Conservation (phyloP, 2,329 filamentous ascomycete species). For the Cyclaneusma minus region DNA sequence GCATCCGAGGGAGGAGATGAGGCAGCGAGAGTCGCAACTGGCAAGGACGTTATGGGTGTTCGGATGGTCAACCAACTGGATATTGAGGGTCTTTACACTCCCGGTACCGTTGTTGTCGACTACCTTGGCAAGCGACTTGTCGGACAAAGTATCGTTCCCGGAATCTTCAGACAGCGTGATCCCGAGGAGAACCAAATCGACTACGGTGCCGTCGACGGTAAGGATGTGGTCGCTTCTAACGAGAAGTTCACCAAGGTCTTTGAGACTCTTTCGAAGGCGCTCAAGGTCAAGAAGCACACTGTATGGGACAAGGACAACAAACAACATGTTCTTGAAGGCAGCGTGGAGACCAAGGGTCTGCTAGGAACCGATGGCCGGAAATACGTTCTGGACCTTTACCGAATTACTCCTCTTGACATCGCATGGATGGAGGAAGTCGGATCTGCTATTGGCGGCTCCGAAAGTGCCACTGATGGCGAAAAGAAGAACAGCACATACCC, state of each 20-base stretch:
- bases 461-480: constrained; percentile 22
- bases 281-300: constrained; percentile 84
- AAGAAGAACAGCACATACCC: constrained; percentile 47
- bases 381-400: constrained; percentile 93
- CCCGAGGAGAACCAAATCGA: constrained; percentile 98
- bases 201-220: constrained; percentile 94
- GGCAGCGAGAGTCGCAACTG: constrained; percentile 85
- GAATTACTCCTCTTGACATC: constrained; percentile 83
- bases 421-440: constrained; percentile 72
- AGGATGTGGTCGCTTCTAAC: constrained; percentile 84
- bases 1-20: constrained; percentile 93
- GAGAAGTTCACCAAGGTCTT: constrained; percentile 75
- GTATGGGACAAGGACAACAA: constrained; percentile 97
- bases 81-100: constrained; percentile 85
- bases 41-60: constrained; percentile 90
- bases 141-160: constrained; percentile 93
- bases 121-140: constrained; percentile 96
- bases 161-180: constrained; percentile 97
- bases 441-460: constrained; percentile 19
- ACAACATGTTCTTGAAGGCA: constrained; percentile 81
- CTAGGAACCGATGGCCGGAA: constrained; percentile 91
- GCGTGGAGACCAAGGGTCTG: constrained; percentile 96
- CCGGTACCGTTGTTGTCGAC: constrained; percentile 90
- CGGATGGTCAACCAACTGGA: constrained; percentile 94
- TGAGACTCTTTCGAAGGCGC: constrained; percentile 75